Conservation (phyloP, 225 moss, liverwort and hornwort genomes). For the Marchantia polymorpha region DNA sequence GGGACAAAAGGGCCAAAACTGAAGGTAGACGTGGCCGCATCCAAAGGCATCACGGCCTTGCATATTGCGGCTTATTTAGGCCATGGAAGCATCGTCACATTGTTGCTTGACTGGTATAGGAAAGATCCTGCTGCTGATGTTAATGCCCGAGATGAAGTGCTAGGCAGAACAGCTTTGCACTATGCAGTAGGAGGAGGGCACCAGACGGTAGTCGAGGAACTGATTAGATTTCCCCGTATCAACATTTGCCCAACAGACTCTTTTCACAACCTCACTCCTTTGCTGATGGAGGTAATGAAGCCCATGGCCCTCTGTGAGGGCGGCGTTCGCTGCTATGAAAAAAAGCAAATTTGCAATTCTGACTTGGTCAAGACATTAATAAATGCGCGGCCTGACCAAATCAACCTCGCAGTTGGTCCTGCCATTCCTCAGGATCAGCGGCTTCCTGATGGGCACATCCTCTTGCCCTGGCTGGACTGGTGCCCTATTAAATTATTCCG, state of each 20-base stretch:
- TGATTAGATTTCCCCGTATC: background rate
- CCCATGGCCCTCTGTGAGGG: no score
- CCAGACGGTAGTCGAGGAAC: background rate
- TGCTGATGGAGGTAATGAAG: slow-evolving; percentile 14
- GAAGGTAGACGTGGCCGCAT: background rate
- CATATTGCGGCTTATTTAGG: slow-evolving; percentile 26
- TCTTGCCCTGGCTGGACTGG: background rate
- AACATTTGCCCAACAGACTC: slow-evolving; percentile 2
- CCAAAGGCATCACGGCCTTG: slow-evolving; percentile 9
- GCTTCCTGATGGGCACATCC: no score
- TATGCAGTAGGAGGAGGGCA: background rate
- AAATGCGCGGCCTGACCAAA: background rate
- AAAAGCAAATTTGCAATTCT: background rate
- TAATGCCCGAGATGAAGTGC: background rate
- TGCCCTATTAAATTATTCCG: background rate
- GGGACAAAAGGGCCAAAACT: background rate
- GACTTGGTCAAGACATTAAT: no score
- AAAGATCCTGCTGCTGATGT: background rate
- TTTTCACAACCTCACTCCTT: slow-evolving; percentile 9
- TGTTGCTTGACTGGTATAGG: background rate
- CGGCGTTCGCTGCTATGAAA: no score
- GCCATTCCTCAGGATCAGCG: no score
- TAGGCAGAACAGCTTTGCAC: slow-evolving; percentile 14
- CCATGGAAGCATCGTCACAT: background rate
- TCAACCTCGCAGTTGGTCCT: slow-evolving; percentile 1